Base-by-base conservation (phyloP, 78 protist species). In the Cavenderia fasciculata region DNA sequence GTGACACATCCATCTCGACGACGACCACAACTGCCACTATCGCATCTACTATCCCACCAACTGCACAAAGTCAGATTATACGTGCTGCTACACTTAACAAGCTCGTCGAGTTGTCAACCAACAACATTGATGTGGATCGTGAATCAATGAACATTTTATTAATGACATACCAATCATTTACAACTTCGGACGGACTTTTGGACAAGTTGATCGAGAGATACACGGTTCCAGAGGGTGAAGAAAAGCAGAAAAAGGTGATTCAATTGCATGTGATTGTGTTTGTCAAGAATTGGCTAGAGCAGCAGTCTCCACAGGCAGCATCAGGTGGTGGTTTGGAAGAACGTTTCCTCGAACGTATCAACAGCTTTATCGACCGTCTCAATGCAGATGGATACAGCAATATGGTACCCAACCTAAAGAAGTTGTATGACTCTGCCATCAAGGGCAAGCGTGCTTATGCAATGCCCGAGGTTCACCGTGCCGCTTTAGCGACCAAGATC, bases 141-240 rank as follows among this genome's bases (percentile, higher is more conserved):
- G 88, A 66, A 11, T 40, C 82, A 27, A 70, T 77, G 86, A 78
- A 92, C 70, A 84, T 77, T 14, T 75, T 92, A 0, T 49, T 92
- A 3, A 71, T 92, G 85, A 92, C 95, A 41, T 92, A 92, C 79
- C 31, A 29, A 46, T 92, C 95, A 19, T 92, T 92, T 44, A 70
- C 95, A 11, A 92, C 91, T 10, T 71, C 95, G 2, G 92, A 92
- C 31, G 66, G 71, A 21, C 69, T 92, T 1, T 51, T 92, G 27
- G 79, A 63, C 21, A 92, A 92, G 19, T 14, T 92, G 0, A 43
- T 74, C 19, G 92, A 92, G 47, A 47, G 95, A 43, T 92, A 77
- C 56, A 77, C 49, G 34, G 95, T 92, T 6, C 95, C 95, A 38
- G 94, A 78, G 11, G 21, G 36, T 18, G 86, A 43, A 8, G 92